phyloP scores from a whole-genome alignment of 2,329 filamentous ascomycete genomes.

The Colletotrichum liriopes region DNA sequence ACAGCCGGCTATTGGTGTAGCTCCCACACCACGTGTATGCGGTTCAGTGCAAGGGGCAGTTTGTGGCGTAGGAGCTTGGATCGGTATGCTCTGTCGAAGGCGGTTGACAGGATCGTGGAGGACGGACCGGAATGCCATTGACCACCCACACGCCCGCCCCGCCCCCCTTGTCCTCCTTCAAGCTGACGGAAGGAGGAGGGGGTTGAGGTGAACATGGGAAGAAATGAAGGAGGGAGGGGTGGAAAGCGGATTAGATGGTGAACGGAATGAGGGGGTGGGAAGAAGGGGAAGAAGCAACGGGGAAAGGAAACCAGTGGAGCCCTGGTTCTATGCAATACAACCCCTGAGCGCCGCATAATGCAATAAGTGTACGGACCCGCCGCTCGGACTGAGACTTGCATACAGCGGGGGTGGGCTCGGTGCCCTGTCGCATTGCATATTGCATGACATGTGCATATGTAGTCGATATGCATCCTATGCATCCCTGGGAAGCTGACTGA shows the following conservation, averaged over 20 bases:
- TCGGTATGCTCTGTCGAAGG: conserved; percentile 9
- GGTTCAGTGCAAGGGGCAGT: conserved; percentile 27
- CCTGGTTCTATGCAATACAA: conserved; percentile 28
- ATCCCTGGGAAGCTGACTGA: conserved; percentile 13
- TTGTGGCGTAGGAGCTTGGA: conserved; percentile 29
- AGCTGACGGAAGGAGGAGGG: background rate
- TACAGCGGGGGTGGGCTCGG: conserved; percentile 23
- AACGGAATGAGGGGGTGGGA: conserved; percentile 1
- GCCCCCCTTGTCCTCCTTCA: background rate
- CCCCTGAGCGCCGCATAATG: background rate
- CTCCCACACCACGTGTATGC: conserved; percentile 35
- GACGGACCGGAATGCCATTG: conserved; percentile 37
- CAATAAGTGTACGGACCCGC: background rate
- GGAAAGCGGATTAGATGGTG: background rate
- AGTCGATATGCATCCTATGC: background rate
- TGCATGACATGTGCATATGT: conserved; percentile 40
- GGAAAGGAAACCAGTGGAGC: background rate
- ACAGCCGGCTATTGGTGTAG: conserved; percentile 14
- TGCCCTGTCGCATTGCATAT: conserved; percentile 19
- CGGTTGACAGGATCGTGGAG: conserved; percentile 29
- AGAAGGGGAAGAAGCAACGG: conserved; percentile 9
- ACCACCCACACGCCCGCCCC: background rate
- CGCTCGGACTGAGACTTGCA: conserved; percentile 31
- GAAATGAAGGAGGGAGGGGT: conserved; percentile 14
- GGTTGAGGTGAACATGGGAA: background rate